Percentiles rank a stretch among this genome's conserved stretches.
Evolutionary conservation across 257 asterid genomes (phyloP).

Genomic region (Gynochthodes officinalis): DNA sequence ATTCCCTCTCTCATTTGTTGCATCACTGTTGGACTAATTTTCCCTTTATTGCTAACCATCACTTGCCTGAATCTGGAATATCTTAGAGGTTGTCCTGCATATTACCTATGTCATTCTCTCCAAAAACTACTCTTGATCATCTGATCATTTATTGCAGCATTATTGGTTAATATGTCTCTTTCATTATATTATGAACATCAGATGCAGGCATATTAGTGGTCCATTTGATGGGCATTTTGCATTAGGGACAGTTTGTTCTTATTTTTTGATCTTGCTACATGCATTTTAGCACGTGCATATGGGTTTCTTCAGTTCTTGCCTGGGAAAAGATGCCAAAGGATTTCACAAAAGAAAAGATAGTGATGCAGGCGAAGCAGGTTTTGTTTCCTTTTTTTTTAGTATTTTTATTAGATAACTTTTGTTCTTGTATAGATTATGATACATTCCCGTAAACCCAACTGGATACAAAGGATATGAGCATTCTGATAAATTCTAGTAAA

Average conservation of each 20-base stretch:
- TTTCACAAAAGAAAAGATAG: slow-evolving; percentile 79
- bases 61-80: neutral
- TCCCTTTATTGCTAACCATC: neutral
- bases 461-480: neutral
- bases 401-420: neutral
- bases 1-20: neutral
- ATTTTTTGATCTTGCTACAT: slow-evolving; percentile 16
- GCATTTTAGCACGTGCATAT: slow-evolving; percentile 30
- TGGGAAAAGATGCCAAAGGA: slow-evolving; percentile 49
- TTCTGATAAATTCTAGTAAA: neutral
- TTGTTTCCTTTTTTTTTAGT: neutral
- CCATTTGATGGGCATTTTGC: neutral
- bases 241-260: neutral
- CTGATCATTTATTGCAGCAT: neutral
- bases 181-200: neutral
- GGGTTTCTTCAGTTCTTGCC: slow-evolving; percentile 50
- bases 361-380: slow-evolving; percentile 90
- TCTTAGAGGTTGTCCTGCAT: neutral
- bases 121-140: neutral
- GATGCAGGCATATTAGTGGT: neutral
- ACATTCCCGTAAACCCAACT: neutral
- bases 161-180: neutral
- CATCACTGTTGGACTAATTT: neutral
- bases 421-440: neutral
- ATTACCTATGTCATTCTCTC: neutral